A percentile compares a stretch with the other conserved stretches of the same genome.
Conservation (phyloP, 2,329 filamentous ascomycete genomes). For the Diplodia intermedia region DNA sequence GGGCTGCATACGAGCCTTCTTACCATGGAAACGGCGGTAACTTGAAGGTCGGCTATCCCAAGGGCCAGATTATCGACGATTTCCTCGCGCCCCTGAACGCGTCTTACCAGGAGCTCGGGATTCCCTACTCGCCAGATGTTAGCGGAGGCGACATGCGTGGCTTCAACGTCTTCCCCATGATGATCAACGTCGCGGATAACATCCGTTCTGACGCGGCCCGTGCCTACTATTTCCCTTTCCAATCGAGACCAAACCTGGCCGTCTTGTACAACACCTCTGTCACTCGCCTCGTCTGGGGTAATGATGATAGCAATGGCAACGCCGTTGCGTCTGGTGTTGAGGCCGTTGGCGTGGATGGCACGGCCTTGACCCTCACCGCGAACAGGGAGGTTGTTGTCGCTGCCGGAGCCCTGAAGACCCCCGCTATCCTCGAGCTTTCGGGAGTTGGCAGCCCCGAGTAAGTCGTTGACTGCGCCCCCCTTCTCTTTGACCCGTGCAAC, state of each 20-base stretch:
- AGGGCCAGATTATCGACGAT: constrained; percentile 21
- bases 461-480: background rate
- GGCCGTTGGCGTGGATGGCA: constrained; percentile 2
- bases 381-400: constrained; percentile 37
- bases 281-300: constrained; percentile 50
- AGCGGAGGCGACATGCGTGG: constrained; percentile 41
- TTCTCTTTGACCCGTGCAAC: background rate
- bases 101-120: constrained; percentile 39
- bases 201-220: constrained; percentile 56
- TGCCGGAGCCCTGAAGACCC: constrained; percentile 35
- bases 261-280: constrained; percentile 54
- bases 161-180: constrained; percentile 52
- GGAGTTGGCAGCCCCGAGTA: constrained; percentile 36
- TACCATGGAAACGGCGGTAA: constrained; percentile 39
- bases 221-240: constrained; percentile 56
- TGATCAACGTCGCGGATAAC: constrained; percentile 47
- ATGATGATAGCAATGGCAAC: constrained; percentile 33
- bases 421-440: constrained; percentile 35
- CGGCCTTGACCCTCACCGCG: background rate
- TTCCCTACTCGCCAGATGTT: constrained; percentile 39
- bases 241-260: constrained; percentile 50
- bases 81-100: constrained; percentile 33
- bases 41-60: constrained; percentile 36
- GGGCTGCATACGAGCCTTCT: constrained; percentile 38
- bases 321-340: constrained; percentile 36